These are phyloP conservation scores for Plasmodium inui DNA, from an alignment of 169 alveolate species.

Conservation along the genomic window DNA sequence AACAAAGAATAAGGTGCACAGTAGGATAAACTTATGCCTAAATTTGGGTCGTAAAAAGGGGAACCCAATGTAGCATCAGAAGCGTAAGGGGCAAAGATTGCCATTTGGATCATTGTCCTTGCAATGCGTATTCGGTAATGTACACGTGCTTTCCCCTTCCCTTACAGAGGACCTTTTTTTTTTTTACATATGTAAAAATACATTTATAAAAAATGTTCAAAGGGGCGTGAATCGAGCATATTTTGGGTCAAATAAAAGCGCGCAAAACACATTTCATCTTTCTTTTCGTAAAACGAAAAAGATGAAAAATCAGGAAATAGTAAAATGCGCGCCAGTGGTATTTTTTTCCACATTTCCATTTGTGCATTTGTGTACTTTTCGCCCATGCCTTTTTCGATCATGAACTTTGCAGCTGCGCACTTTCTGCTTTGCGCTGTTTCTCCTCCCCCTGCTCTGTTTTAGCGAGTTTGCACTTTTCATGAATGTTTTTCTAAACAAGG, in stretches of 20 bases:
- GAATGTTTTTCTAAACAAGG: neutral
- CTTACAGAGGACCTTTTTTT: neutral
- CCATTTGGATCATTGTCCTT: neutral
- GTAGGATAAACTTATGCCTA: neutral
- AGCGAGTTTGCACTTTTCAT: neutral
- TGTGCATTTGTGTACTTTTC: neutral
- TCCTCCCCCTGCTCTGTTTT: neutral
- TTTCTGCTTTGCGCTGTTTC: neutral
- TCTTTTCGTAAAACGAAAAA: neutral
- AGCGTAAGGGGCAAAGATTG: neutral
- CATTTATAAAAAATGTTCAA: neutral
- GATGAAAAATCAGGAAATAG: neutral
- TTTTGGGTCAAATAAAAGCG: neutral
- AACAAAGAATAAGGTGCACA: constrained; percentile 5
- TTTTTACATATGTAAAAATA: neutral
- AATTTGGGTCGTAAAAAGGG: neutral
- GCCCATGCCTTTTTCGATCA: neutral
- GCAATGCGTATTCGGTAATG: neutral
- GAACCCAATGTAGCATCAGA: neutral
- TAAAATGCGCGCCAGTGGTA: neutral
- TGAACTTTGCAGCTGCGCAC: neutral
- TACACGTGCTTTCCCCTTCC: neutral
- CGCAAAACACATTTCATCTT: neutral
- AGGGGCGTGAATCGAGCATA: neutral
- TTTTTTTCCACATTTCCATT: constrained; percentile 1